These are phyloP conservation scores for Cylindrotheca fusiformis DNA, from an alignment of 108 stramenopile genomes.

Conservation along the genomic window DNA sequence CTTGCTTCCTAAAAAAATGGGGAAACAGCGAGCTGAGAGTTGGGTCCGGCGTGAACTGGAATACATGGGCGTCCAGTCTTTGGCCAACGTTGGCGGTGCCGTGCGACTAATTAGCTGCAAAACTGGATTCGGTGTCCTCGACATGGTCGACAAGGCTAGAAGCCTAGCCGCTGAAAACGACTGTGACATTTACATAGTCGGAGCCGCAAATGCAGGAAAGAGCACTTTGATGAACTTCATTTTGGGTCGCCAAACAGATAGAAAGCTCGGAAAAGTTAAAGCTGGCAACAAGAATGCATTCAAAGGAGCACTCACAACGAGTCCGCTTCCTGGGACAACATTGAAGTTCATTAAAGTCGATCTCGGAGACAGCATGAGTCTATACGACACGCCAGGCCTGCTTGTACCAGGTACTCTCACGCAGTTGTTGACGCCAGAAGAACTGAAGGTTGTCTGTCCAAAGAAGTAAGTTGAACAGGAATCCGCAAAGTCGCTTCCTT, in stretches of 20 bases:
- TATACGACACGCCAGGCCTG: slow-evolving; percentile 89
- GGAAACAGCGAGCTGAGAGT: slow-evolving; percentile 74
- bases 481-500: too few species aligned
- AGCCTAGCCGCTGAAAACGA: slow-evolving; percentile 71
- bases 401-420: slow-evolving; percentile 83
- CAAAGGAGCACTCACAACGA: slow-evolving; percentile 80
- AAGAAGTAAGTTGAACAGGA: slow-evolving; percentile 85
- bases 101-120: slow-evolving; percentile 84
- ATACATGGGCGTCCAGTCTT: slow-evolving; percentile 72
- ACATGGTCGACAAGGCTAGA: slow-evolving; percentile 79
- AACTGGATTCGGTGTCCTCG: slow-evolving; percentile 72
- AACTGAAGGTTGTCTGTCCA: slow-evolving; percentile 86
- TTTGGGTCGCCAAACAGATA: slow-evolving; percentile 41
- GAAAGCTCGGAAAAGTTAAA: slow-evolving; percentile 25
- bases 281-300: slow-evolving; percentile 73
- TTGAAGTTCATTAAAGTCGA: slow-evolving; percentile 88
- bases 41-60: slow-evolving; percentile 90
- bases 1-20: slow-evolving; percentile 81
- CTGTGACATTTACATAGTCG: slow-evolving; percentile 87
- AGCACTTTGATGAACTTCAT: slow-evolving; percentile 82
- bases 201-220: slow-evolving; percentile 90
- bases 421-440: slow-evolving; percentile 81
- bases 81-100: slow-evolving; percentile 86
- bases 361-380: slow-evolving; percentile 57
- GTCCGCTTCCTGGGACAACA: slow-evolving; percentile 87